A percentile compares a stretch with the other conserved stretches of the same genome.
These are phyloP conservation scores for Neurospora sp. DNA, from an alignment of 495 filamentous ascomycete genomes.

Conservation along the genomic window DNA sequence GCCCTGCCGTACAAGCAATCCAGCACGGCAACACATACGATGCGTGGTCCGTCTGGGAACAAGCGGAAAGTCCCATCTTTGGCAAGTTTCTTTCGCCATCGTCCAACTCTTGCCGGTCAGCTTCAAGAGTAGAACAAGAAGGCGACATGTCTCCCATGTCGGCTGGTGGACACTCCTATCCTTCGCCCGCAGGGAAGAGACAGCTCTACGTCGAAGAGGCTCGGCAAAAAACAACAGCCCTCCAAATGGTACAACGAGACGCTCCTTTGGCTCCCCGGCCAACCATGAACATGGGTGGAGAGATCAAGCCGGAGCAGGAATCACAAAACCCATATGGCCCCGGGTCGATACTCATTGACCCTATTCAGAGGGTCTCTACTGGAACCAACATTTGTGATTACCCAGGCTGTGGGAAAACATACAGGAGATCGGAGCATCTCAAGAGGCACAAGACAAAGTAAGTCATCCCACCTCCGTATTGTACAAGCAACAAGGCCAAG, in stretches of 20 bases:
- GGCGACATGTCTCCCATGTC: neutral
- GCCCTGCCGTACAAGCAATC: neutral
- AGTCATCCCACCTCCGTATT: neutral
- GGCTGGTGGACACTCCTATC: neutral
- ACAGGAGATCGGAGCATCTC: slow-evolving; percentile 53
- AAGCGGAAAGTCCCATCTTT: slow-evolving; percentile 16
- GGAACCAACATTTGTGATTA: slow-evolving; percentile 18
- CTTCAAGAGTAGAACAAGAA: neutral
- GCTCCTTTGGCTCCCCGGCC: neutral
- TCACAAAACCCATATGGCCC: slow-evolving; percentile 1
- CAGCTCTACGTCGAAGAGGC: slow-evolving; percentile 19
- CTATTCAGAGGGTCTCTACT: neutral
- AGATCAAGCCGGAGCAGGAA: neutral
- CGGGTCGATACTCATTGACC: neutral
- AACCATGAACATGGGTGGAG: neutral
- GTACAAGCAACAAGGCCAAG: neutral
- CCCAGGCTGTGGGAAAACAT: slow-evolving; percentile 33
- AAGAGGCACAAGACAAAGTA: slow-evolving; percentile 42
- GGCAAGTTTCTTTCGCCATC: slow-evolving; percentile 4
- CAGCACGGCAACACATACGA: slow-evolving; percentile 4
- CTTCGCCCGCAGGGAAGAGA: neutral
- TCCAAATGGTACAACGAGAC: slow-evolving; percentile 21
- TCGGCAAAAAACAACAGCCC: slow-evolving; percentile 23
- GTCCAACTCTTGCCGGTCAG: neutral
- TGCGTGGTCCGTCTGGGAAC: slow-evolving; percentile 7